A percentile compares a stretch with the other conserved stretches of the same genome.
phyloP scores from a whole-genome alignment of 257 asterid species.

The Gentiana straminea region DNA sequence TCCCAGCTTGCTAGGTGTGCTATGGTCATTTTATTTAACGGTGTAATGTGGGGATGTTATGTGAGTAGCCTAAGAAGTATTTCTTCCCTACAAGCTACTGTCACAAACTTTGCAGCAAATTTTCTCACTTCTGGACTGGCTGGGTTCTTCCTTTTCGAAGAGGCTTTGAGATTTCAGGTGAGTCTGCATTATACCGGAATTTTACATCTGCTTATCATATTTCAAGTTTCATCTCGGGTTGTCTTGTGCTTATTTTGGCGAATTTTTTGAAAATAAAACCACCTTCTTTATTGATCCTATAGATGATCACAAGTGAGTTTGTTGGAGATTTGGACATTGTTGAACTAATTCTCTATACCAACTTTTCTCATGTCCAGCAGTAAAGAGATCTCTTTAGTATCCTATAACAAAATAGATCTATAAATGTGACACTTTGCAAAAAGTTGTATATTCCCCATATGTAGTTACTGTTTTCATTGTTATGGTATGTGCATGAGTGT shows the following conservation, averaged over 20 bases:
- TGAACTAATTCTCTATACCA: too few relatives aligned
- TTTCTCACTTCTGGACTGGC: conserved; percentile 77
- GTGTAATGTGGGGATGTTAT: conserved; percentile 93
- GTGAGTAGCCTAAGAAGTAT: conserved; percentile 82
- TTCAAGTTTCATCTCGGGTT: background rate
- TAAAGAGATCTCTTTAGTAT: too few relatives aligned
- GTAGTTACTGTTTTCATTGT: too few relatives aligned
- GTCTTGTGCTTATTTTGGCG: conserved; percentile 1
- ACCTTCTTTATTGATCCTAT: background rate
- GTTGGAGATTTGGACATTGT: too few relatives aligned
- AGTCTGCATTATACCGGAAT: background rate
- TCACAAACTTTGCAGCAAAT: conserved; percentile 80
- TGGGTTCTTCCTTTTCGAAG: conserved; percentile 71
- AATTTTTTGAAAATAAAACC: background rate
- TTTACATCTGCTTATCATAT: background rate
- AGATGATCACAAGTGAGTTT: too few relatives aligned
- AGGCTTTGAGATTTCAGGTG: conserved; percentile 59
- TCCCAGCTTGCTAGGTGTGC: conserved; percentile 53
- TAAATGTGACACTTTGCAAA: too few relatives aligned
- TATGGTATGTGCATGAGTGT: too few relatives aligned
- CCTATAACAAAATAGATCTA: too few relatives aligned
- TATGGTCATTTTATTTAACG: conserved; percentile 54
- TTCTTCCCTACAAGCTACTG: conserved; percentile 88
- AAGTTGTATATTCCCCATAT: too few relatives aligned
- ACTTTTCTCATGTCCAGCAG: too few relatives aligned